Conservation (phyloP, 305 asterid species). For the Fraxinus platypoda region DNA sequence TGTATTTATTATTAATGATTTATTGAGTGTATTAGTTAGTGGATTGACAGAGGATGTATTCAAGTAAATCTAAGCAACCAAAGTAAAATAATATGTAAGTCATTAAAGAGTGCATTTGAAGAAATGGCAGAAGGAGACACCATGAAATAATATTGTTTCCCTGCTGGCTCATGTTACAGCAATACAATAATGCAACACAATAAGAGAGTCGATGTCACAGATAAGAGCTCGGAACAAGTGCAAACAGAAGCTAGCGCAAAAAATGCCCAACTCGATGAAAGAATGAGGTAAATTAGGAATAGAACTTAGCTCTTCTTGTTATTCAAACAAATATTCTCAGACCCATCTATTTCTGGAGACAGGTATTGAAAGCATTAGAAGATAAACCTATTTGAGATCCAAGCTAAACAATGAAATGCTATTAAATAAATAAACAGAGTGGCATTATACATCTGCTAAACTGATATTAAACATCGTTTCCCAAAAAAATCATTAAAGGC, state of each 20-base stretch:
- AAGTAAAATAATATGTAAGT: not conserved
- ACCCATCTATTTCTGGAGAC: not conserved
- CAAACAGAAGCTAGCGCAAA: not conserved
- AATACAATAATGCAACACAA: conserved; percentile 30
- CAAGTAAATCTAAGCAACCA: not conserved
- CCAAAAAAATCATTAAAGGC: not conserved
- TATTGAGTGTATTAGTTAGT: conserved; percentile 32
- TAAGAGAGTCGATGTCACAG: conserved; percentile 16
- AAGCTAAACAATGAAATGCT: not conserved
- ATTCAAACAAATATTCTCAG: not conserved
- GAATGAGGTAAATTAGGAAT: not conserved
- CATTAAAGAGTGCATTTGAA: conserved; percentile 13
- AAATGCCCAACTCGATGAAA: not conserved
- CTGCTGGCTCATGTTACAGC: conserved; percentile 21
- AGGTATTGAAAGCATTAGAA: conserved; percentile 13
- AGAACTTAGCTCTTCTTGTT: not conserved
- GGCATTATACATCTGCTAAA: not conserved
- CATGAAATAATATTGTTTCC: conserved; percentile 9
- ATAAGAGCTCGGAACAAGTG: not conserved
- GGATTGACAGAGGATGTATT: conserved; percentile 8
- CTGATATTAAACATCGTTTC: not conserved
- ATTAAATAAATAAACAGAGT: not conserved
- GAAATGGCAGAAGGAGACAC: not conserved
- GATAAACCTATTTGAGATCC: not conserved
- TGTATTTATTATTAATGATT: conserved; percentile 30